Percentiles rank a stretch among this genome's conserved stretches.
Conservation (phyloP, 306 rosid species). For the Senna tora region DNA sequence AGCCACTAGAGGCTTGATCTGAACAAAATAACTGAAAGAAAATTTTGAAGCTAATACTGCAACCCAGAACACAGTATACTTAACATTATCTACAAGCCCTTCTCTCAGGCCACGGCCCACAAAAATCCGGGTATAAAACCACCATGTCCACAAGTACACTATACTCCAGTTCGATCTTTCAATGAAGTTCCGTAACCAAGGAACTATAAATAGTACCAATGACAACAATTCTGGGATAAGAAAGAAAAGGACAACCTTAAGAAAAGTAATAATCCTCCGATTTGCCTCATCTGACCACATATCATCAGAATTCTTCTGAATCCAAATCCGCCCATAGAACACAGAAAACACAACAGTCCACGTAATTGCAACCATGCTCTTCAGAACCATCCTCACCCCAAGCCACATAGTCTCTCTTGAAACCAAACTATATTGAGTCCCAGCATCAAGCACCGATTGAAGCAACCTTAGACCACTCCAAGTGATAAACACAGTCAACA, state of each 20-base stretch:
- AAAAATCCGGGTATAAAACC: constrained; percentile 85
- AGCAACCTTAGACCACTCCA: constrained; percentile 76
- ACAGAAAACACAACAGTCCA: constrained; percentile 80
- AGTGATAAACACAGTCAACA: constrained; percentile 84
- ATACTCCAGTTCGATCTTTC: constrained; percentile 68
- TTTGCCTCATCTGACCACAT: constrained; percentile 74
- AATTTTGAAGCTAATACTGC: constrained; percentile 75
- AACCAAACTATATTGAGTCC: constrained; percentile 94
- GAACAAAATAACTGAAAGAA: constrained; percentile 82
- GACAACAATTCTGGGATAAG: constrained; percentile 73
- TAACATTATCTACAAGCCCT: constrained; percentile 68
- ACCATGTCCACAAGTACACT: constrained; percentile 77
- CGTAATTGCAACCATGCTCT: constrained; percentile 62
- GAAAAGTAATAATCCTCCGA: constrained; percentile 59
- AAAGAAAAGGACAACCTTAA: constrained; percentile 63
- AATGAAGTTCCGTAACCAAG: constrained; percentile 73
- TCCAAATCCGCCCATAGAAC: constrained; percentile 79
- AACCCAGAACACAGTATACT: constrained; percentile 79
- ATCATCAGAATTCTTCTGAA: constrained; percentile 57
- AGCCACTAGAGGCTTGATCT: constrained; percentile 81
- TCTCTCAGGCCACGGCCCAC: constrained; percentile 93
- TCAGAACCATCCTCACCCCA: constrained; percentile 85
- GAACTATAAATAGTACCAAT: constrained; percentile 64
- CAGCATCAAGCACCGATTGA: constrained; percentile 91
- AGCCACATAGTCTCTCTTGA: constrained; percentile 70